Percentiles rank a stretch among this genome's conserved stretches.
phyloP scores from a whole-genome alignment of 192 early-diverging fungal genomes.

The Coemansia sp. region DNA sequence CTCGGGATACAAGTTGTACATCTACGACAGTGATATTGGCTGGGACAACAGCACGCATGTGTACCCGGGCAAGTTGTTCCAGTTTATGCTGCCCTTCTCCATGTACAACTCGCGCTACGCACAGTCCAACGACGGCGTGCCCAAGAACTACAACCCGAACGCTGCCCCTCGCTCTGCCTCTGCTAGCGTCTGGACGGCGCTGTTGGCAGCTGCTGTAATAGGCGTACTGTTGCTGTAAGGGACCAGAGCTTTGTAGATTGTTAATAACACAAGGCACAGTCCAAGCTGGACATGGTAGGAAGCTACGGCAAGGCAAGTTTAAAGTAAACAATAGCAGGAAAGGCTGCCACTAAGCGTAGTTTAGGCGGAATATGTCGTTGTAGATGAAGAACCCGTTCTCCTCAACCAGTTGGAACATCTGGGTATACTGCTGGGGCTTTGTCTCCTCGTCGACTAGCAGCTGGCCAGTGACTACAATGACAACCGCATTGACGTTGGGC shows the following conservation, averaged over 20 bases:
- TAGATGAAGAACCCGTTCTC: constrained; percentile 74
- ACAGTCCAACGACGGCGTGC: constrained; percentile 51
- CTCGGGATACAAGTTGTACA: constrained; percentile 49
- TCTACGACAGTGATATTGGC: constrained; percentile 49
- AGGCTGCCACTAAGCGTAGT: constrained; percentile 54
- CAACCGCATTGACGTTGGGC: constrained; percentile 57
- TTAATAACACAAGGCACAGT: background rate
- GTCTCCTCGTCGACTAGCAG: constrained; percentile 81
- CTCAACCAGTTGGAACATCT: constrained; percentile 83
- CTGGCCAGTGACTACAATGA: constrained; percentile 87
- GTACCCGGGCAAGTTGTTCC: constrained; percentile 46
- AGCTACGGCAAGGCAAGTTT: too few relatives aligned
- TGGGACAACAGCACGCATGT: constrained; percentile 52
- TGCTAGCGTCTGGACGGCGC: constrained; percentile 7
- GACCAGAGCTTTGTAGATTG: background rate
- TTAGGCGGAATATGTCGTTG: constrained; percentile 85
- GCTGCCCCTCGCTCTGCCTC: constrained; percentile 27
- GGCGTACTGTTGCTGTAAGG: constrained; percentile 8
- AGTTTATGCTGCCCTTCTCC: constrained; percentile 53
- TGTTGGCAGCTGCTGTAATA: constrained; percentile 7
- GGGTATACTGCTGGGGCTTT: constrained; percentile 77
- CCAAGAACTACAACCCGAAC: constrained; percentile 51
- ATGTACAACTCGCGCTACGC: constrained; percentile 55
- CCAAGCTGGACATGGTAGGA: too few relatives aligned
- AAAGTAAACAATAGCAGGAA: too few relatives aligned